These are phyloP conservation scores for Sparassis latifolia DNA, from an alignment of 1,284 basidiomycete species.

Conservation along the genomic window DNA sequence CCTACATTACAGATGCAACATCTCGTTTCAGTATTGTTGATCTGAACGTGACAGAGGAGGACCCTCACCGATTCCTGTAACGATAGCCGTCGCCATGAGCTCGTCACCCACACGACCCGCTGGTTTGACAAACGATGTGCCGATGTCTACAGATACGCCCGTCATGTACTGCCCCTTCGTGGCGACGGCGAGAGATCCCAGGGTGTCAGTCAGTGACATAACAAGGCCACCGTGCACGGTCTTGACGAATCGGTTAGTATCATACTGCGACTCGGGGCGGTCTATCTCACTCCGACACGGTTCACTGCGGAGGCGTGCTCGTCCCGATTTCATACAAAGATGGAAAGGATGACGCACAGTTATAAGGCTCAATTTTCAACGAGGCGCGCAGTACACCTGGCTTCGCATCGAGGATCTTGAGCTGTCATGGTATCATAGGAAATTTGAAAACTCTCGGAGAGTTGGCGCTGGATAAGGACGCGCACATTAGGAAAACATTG, in stretches of 20 bases:
- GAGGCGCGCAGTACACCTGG: conserved; percentile 64
- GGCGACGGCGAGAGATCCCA: conserved; percentile 79
- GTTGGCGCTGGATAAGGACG: conserved; percentile 1
- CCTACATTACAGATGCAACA: conserved; percentile 35
- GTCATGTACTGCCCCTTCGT: conserved; percentile 82
- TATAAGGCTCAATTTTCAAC: conserved; percentile 66
- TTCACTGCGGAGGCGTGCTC: conserved; percentile 9
- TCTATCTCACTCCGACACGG: conserved; percentile 13
- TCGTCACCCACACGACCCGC: conserved; percentile 62
- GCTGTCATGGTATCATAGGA: conserved; percentile 31
- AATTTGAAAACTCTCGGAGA: no score
- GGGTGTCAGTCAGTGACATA: conserved; percentile 78
- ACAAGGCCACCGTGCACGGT: conserved; percentile 83
- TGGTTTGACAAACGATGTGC: conserved; percentile 74
- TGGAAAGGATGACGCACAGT: conserved; percentile 40
- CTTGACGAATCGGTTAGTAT: conserved; percentile 12
- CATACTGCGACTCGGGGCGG: background rate
- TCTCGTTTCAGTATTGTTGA: background rate
- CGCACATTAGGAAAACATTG: conserved; percentile 73
- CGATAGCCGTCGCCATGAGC: conserved; percentile 51
- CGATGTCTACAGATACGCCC: conserved; percentile 84
- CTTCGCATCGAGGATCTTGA: conserved; percentile 53
- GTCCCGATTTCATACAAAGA: background rate
- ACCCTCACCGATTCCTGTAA: conserved; percentile 44
- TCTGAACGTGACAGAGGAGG: background rate